Base-by-base conservation (phyloP, 2,329 filamentous ascomycete genomes). In the Purpureocillium lavendulum region DNA sequence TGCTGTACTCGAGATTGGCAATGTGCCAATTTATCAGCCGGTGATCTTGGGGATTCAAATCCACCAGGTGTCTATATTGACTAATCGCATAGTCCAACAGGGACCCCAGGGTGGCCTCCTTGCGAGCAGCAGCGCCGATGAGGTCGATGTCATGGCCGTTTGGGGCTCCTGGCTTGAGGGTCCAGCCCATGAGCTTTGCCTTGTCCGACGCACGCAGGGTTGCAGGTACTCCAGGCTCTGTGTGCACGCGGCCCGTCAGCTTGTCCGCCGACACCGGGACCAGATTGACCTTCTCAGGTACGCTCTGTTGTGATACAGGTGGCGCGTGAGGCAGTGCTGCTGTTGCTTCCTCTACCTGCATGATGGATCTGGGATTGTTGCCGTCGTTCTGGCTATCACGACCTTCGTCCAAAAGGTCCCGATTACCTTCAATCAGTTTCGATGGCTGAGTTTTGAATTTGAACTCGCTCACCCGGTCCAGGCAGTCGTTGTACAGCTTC, bases 1-100 rank as follows among this genome's bases (percentile, higher is more conserved):
- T 98, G 46, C 90, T 94, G 57, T 98, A 98, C 61, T 98, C 92
- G 12, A 98, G 73, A 56, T 98, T 98, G 48, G 94, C 94, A 59
- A 96, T 84, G 61, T 98, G 94, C 92, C 92, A 98, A 55, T 96
- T 98, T 54, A 97, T 74, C 13, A 98, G 70, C 34, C 92, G 79
- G 61, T 94, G 82, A 54, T 98, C 92, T 55, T 87, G 85, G 1
- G 89, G 77, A 12, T 80, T 86, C 38, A 98, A 66, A 42, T 94
- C 82, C 21, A 97, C 73, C 36, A 98, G 75, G 26, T 75, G 71
- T 53, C 85, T 82, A 57, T 95, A 98, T 58, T 97, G 89, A 14
- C 74, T 74, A 44, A 98, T 81, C n/a, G 88, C 87, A 48, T 88
- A 81, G 53, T 98, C 87, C 67, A 97, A 84, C 3, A 94, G 84